Evolutionary conservation across 441 rosid species (phyloP), one percentile per base, ranked within the genome.

Genomic region (Pelargonium australe): DNA sequence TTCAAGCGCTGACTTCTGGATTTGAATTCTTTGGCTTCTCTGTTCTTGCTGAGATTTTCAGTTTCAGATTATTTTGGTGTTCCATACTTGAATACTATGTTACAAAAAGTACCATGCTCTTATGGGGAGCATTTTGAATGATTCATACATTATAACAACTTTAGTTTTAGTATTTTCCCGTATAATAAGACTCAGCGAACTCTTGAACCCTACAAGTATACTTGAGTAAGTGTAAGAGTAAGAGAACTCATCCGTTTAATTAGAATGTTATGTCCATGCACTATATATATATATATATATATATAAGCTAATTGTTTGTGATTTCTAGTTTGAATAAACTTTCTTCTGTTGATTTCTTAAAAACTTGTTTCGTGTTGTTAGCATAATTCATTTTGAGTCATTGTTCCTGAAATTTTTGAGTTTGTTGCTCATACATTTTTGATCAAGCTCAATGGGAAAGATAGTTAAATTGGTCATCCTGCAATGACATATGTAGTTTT

Each of bases 401-500:
- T 10, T 12, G 47, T 65, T 60, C 47, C 12, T 43, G 7, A 10
- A 47, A 78, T 53, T 0, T 47, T 61, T 7, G 0, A 13, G 19
- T 53, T 14, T 64, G 12, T 10, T 23, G 28, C 13, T 47, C 65
- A 44, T 62, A 0, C 28, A 13, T 55, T 20, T 20, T 34, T 63
- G 28, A 7, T 65, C 55, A 14, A 43, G 47, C 13, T 47, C 34
- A 60, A 25, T 16, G 13, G 61, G 41, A 23, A 20, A 20, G 23
- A 20, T 20, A 68, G 8, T 28, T 64, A 66, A 14, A 2, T 71
- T 25, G 14, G 11, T 28, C 41, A n/a, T 67, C 61, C 63, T 64
- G 13, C 66, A 51, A 7, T 66, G 14, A 25, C 19, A 13, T 60
- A 49, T 75, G 71, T 80, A 76, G 67, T 20, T 37, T 66, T 41